Conservation (phyloP, 352 stramenopile genomes). For the Globisporangium heterothallicum region DNA sequence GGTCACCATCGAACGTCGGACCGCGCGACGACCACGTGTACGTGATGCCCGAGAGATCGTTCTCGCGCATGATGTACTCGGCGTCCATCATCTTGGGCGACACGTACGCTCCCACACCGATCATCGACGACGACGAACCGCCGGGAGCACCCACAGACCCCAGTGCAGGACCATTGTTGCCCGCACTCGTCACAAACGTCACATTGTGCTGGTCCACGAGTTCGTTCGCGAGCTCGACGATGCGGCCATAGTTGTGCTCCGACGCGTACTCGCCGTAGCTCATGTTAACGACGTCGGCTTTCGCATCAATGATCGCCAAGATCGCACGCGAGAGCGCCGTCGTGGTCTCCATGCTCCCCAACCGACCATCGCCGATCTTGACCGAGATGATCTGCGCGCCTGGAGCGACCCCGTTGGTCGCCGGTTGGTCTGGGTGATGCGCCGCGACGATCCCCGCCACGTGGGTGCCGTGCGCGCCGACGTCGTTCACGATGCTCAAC, state of each 20-base stretch:
- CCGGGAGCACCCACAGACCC: conserved; percentile 91
- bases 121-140: conserved; percentile 81
- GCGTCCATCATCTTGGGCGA: conserved; percentile 92
- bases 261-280: conserved; percentile 93
- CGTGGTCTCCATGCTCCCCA: conserved; percentile 94
- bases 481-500: conserved; percentile 91
- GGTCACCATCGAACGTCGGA: conserved; percentile 88
- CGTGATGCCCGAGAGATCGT: conserved; percentile 47
- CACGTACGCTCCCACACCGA: conserved; percentile 94
- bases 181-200: conserved; percentile 90
- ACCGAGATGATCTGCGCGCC: conserved; percentile 91
- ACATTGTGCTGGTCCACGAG: conserved; percentile 91
- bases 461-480: conserved; percentile 93
- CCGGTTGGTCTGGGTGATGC: conserved; percentile 80
- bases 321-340: conserved; percentile 87
- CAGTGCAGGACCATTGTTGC: conserved; percentile 95
- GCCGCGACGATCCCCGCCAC: conserved; percentile 93
- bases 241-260: conserved; percentile 83
- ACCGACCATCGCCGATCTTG: conserved; percentile 93
- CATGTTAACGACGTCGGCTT: conserved; percentile 96
- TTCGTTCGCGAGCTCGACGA: conserved; percentile 88
- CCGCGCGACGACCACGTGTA: conserved; percentile 94
- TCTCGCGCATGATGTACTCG: conserved; percentile 86
- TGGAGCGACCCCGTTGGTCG: conserved; percentile 90
- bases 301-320: conserved; percentile 80